These are phyloP conservation scores for Hypoxylon sp. DNA, from an alignment of 2,329 filamentous ascomycete species.

Conservation along the genomic window DNA sequence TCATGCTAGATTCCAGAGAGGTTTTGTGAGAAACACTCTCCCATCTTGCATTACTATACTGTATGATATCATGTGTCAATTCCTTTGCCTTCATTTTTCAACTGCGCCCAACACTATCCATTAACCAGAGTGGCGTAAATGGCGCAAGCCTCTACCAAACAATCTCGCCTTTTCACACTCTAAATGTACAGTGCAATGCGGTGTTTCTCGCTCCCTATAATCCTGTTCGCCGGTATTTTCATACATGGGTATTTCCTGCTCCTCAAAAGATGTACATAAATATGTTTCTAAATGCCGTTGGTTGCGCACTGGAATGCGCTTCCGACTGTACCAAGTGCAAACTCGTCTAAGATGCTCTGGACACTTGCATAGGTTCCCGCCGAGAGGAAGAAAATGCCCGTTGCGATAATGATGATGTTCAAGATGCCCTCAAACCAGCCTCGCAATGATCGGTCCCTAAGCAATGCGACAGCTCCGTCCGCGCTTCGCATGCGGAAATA, in stretches of 20 bases:
- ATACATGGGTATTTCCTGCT: slow-evolving; percentile 37
- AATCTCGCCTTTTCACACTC: slow-evolving; percentile 1
- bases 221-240: slow-evolving; percentile 18
- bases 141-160: slow-evolving; percentile 4
- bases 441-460: slow-evolving; percentile 61
- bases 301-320: slow-evolving; percentile 77
- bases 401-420: slow-evolving; percentile 76
- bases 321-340: slow-evolving; percentile 69
- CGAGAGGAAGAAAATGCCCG: slow-evolving; percentile 82
- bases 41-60: slow-evolving; percentile 44
- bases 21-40: slow-evolving; percentile 23
- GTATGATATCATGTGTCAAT: slow-evolving; percentile 21
- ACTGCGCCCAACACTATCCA: slow-evolving; percentile 3
- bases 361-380: slow-evolving; percentile 84
- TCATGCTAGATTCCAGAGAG: slow-evolving; percentile 40
- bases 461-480: slow-evolving; percentile 64
- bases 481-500: slow-evolving; percentile 79
- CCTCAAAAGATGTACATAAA: slow-evolving; percentile 27
- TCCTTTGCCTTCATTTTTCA: slow-evolving; percentile 4
- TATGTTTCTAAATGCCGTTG: slow-evolving; percentile 64
- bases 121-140: slow-evolving; percentile 1
- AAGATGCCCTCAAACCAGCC: slow-evolving; percentile 65
- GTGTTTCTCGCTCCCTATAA: slow-evolving; percentile 9
- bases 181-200: slow-evolving; percentile 11
- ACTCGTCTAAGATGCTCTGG: slow-evolving; percentile 78